These are phyloP conservation scores for Agaricus subrufescens DNA, from an alignment of 768 basidiomycete species.

Conservation along the genomic window DNA sequence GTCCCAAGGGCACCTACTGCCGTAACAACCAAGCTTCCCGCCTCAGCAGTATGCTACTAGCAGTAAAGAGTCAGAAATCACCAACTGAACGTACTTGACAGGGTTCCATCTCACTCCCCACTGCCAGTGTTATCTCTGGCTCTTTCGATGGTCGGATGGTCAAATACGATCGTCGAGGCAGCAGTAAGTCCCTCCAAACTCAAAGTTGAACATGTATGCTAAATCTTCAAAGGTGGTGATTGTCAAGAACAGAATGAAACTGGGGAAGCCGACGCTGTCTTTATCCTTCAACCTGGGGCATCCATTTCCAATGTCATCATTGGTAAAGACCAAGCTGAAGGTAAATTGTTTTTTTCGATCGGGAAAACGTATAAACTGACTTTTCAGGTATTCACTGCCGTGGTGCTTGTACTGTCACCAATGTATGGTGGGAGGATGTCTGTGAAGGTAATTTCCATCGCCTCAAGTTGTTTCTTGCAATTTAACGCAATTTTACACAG, in stretches of 20 bases:
- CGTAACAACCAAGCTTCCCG: slow-evolving; percentile 20
- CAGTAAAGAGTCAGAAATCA: neutral
- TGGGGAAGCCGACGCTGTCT: slow-evolving; percentile 23
- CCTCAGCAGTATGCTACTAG: slow-evolving; percentile 18
- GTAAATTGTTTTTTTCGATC: slow-evolving; percentile 3
- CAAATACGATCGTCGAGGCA: slow-evolving; percentile 23
- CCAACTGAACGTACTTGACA: neutral
- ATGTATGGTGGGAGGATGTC: slow-evolving; percentile 27
- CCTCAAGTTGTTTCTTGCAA: neutral
- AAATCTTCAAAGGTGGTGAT: slow-evolving; percentile 16
- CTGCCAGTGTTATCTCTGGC: slow-evolving; percentile 23
- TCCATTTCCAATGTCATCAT: slow-evolving; percentile 26
- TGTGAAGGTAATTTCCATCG: slow-evolving; percentile 18
- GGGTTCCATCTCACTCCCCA: slow-evolving; percentile 23
- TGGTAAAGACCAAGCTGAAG: slow-evolving; percentile 23
- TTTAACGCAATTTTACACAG: neutral
- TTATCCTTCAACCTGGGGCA: slow-evolving; percentile 22
- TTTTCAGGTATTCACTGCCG: slow-evolving; percentile 22
- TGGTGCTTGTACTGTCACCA: slow-evolving; percentile 23
- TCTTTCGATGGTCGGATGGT: slow-evolving; percentile 24
- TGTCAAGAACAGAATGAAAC: slow-evolving; percentile 23
- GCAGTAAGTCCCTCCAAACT: slow-evolving; percentile 15
- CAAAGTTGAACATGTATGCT: neutral
- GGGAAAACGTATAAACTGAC: neutral
- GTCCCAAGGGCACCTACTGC: slow-evolving; percentile 15